phyloP scores from a whole-genome alignment of 805 yeast genomes.

The Saccharomycopsis fermentans region DNA sequence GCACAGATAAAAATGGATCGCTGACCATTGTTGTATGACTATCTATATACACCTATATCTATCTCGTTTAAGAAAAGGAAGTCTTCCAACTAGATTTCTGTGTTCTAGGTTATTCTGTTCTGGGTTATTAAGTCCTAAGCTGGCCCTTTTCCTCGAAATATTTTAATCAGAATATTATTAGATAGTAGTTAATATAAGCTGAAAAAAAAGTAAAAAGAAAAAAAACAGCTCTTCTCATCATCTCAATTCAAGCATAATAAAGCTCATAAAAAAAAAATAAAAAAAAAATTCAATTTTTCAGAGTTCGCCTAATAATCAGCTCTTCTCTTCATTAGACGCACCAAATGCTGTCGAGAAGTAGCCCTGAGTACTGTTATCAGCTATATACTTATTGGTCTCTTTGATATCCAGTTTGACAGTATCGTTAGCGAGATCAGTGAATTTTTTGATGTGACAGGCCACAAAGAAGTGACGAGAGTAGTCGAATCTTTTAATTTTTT shows the following conservation, averaged over 20 bases:
- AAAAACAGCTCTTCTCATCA: too few relatives aligned
- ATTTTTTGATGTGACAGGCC: neutral
- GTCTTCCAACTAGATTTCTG: too few relatives aligned
- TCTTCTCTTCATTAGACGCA: neutral
- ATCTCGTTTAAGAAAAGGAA: neutral
- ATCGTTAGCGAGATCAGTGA: neutral
- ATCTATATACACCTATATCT: neutral
- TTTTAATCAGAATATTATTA: too few relatives aligned
- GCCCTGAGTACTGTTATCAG: neutral
- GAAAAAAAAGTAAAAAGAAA: too few relatives aligned
- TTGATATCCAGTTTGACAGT: neutral
- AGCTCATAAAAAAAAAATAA: neutral
- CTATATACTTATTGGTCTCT: neutral
- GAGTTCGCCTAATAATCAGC: neutral
- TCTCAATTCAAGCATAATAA: too few relatives aligned
- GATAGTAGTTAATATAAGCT: too few relatives aligned
- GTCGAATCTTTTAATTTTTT: neutral
- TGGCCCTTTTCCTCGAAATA: neutral
- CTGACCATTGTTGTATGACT: conserved; percentile 30
- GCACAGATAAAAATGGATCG: conserved; percentile 56
- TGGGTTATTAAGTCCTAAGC: too few relatives aligned
- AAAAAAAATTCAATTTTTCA: neutral
- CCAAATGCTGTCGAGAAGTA: neutral
- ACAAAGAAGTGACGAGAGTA: neutral
- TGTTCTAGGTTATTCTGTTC: too few relatives aligned